These are phyloP conservation scores for Brassica rapa DNA, from an alignment of 345 rosid genomes.

Conservation along the genomic window DNA sequence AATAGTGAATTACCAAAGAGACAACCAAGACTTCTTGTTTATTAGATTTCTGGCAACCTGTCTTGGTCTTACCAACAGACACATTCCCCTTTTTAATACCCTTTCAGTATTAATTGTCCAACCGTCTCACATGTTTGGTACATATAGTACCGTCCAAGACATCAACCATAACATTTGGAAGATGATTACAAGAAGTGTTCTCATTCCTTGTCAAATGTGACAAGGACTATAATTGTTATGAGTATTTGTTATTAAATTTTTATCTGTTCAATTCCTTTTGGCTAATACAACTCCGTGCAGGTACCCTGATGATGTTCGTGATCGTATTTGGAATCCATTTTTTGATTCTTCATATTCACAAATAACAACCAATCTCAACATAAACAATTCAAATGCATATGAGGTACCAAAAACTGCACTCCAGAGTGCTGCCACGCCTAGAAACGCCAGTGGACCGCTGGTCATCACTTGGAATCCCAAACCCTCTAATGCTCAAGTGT, in stretches of 20 bases:
- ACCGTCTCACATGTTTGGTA: too few species aligned
- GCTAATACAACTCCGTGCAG: constrained; percentile 23
- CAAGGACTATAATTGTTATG: not conserved
- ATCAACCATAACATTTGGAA: too few species aligned
- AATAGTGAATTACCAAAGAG: too few species aligned
- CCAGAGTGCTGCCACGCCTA: constrained; percentile 33
- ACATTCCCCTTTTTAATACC: too few species aligned
- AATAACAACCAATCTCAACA: constrained; percentile 32
- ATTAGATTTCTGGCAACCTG: too few species aligned
- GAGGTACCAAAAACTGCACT: constrained; percentile 18
- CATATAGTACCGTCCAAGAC: too few species aligned
- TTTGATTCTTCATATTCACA: not conserved
- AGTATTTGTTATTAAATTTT: not conserved
- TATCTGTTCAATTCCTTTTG: not conserved
- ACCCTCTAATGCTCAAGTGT: constrained; percentile 16
- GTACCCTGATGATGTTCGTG: constrained; percentile 46
- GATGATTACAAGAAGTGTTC: too few species aligned
- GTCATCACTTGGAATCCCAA: not conserved
- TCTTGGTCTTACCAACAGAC: too few species aligned
- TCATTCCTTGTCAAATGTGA: not conserved
- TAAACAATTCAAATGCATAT: constrained; percentile 4
- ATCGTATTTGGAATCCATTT: constrained; percentile 45
- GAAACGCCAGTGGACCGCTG: constrained; percentile 25
- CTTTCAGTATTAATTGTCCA: too few species aligned
- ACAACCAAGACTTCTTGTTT: too few species aligned